Evolutionary conservation across 164 flowering plant genomes (phyloP), one percentile per base, ranked within the genome.

Genomic region (Stephania yunnanensis): DNA sequence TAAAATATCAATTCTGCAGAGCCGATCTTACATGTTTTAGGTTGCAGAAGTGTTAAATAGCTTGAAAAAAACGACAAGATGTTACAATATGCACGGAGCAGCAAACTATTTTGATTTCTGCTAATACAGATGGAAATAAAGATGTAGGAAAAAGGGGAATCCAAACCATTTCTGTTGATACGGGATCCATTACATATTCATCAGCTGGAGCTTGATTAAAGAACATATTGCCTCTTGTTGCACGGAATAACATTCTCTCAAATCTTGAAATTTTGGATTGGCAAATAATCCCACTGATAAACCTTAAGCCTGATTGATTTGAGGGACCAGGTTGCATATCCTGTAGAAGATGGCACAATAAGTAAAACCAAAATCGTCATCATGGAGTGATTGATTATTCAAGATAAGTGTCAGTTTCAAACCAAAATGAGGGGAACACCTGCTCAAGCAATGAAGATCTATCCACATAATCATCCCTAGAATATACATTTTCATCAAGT

Each of bases 181-280:
- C 46, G 20, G 97, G 97, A 84, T 96, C 99, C 87, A 87, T 69
- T 69, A 90, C 90, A 74, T 81, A 76, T 78, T 89, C 91, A 75
- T 88, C 98, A 61, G 95, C 95, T 68, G 90, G 79, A 67, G 97
- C 87, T 82, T 96, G 99, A 81, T 96, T 92, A 82, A 96, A 96
- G 83, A 92, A 89, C 97, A 94, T 90, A 81, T 96, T 96, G 75
- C 99, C 99, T 81, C 99, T 89, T 76, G 98, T 96, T 71, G 97
- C 96, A 79, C 99, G 97, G 80, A 93, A 96, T 75, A 96, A 77
- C 90, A 96, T 96, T 85, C 98, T 91, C 82, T 96, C 97, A 85
- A 96, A 96, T 80, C 85, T 89, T 75, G 89, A 84, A 82, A 77
- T 86, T 84, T 95, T 95, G 76, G 94, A 82, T 78, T 87, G 86